Evolutionary conservation across 139 green algal species (phyloP), one percentile per base, ranked within the genome.

Genomic region (Micractinium conductrix): DNA sequence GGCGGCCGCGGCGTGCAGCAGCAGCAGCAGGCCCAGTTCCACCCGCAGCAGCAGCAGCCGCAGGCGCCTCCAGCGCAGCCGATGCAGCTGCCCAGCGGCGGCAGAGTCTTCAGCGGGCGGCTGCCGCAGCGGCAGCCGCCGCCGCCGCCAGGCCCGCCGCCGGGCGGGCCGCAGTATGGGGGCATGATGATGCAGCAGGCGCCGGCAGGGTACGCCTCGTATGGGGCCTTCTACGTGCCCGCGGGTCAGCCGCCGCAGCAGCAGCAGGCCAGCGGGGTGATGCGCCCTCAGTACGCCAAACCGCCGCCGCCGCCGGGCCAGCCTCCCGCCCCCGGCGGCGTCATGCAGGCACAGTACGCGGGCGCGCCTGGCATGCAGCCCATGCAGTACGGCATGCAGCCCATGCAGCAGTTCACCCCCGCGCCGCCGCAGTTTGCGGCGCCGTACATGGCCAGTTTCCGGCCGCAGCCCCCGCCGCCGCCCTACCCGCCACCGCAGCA

Each of bases 101-200:
- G 80, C 1, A 68, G 80, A 5, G 24, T 63, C 69, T 85, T 85
- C 53, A 50, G 38, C 55, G 80, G 80, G 21, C 50, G 53, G 26
- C 53, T 78, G 69, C 62, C 67, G 4, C 74, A 50, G 4, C 44
- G 40, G n/a, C 45, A 78, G 42, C 70, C 35, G 70, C 70, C 30
- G 28, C 55, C 42, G 55, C 80, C 42, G 26, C 6, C 38, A 28
- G 14, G 38, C 28, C 26, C 42, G 26, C 42, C 50, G 14, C 55
- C 76, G 19, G 85, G 79, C 26, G 79, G 45, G 12, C 85, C 86
- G 79, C 58, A 86, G 42, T 68, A 71, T 28, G 85, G 85, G 38
- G 80, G 83, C 55, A 53, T 53, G 5, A 58, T 83, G 44, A 50
- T 73, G 48, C 53, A 55, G 70, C 68, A 58, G 37, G 33, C 33